Percentiles rank a stretch among this genome's conserved stretches.
These are phyloP conservation scores for Erigeron canadensis DNA, from an alignment of 129 eudicot genomes.

Conservation along the genomic window DNA sequence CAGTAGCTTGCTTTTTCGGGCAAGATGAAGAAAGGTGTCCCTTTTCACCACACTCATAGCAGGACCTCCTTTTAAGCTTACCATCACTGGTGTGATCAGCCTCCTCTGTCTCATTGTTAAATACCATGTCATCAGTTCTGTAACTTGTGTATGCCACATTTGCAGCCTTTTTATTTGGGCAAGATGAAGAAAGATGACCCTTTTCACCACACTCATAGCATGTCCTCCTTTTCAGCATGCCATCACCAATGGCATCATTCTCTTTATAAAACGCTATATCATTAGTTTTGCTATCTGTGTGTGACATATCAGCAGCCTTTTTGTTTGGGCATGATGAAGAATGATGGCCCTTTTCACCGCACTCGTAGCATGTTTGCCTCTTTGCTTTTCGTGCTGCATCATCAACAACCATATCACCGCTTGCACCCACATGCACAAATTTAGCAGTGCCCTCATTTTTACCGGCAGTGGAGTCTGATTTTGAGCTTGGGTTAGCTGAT, in stretches of 20 bases:
- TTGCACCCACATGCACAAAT: background rate
- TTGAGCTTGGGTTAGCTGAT: constrained; percentile 34
- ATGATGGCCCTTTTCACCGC: constrained; percentile 67
- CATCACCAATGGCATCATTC: constrained; percentile 32
- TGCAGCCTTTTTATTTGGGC: constrained; percentile 44
- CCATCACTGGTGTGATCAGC: constrained; percentile 33
- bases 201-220: constrained; percentile 69
- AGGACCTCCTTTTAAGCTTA: constrained; percentile 56
- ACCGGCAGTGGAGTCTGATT: constrained; percentile 13
- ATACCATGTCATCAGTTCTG: constrained; percentile 1
- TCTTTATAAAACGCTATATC: constrained; percentile 17
- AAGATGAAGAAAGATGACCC: constrained; percentile 69
- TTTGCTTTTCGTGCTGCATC: constrained; percentile 25
- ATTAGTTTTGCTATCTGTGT: constrained; percentile 4
- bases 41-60: constrained; percentile 65
- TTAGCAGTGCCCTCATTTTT: constrained; percentile 17
- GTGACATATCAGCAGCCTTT: constrained; percentile 42
- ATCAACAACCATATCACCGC: background rate
- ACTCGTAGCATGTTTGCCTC: constrained; percentile 49
- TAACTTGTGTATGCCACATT: constrained; percentile 12
- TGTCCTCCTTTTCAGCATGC: constrained; percentile 55
- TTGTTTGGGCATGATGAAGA: constrained; percentile 60
- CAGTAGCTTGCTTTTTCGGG: constrained; percentile 36
- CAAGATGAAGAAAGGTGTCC: constrained; percentile 76
- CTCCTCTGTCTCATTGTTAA: constrained; percentile 19